Conservation (phyloP, 163 green algal genomes). For the Chlamydomonas reinhardtii region DNA sequence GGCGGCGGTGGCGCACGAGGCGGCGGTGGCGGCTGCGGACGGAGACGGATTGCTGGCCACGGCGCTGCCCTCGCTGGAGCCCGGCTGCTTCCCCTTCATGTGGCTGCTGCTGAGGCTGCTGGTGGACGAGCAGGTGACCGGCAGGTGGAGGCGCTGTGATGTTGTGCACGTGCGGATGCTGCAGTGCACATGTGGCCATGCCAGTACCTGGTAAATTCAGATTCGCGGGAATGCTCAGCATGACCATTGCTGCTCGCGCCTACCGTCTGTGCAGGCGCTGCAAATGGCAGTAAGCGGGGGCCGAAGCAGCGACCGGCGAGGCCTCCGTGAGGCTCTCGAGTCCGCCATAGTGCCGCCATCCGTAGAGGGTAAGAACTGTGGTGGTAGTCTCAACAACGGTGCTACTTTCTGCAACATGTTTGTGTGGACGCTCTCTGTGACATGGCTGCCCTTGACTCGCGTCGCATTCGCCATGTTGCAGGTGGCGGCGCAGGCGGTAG, state of each 20-base stretch:
- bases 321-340: slow-evolving; percentile 24
- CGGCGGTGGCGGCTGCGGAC: background rate
- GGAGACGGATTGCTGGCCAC: slow-evolving; percentile 12
- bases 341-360: slow-evolving; percentile 18
- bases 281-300: background rate
- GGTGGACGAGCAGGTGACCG: slow-evolving; percentile 24
- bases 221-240: too few relatives aligned
- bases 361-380: background rate
- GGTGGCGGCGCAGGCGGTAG: background rate
- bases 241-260: too few relatives aligned
- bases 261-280: background rate
- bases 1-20: slow-evolving; percentile 12
- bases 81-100: background rate
- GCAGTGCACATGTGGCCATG: too few relatives aligned
- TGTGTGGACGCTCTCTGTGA: too few relatives aligned
- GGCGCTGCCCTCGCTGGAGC: slow-evolving; percentile 19
- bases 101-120: slow-evolving; percentile 47
- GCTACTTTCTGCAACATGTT: too few relatives aligned
- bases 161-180: too few relatives aligned
- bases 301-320: background rate
- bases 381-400: background rate
- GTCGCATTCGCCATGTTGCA: too few relatives aligned
- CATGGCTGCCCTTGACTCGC: too few relatives aligned
- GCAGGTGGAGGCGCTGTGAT: too few relatives aligned
- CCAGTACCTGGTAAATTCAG: too few relatives aligned